Evolutionary conservation across 2,329 filamentous ascomycete genomes (phyloP).

Genomic region (Pseudocercospora musae): DNA sequence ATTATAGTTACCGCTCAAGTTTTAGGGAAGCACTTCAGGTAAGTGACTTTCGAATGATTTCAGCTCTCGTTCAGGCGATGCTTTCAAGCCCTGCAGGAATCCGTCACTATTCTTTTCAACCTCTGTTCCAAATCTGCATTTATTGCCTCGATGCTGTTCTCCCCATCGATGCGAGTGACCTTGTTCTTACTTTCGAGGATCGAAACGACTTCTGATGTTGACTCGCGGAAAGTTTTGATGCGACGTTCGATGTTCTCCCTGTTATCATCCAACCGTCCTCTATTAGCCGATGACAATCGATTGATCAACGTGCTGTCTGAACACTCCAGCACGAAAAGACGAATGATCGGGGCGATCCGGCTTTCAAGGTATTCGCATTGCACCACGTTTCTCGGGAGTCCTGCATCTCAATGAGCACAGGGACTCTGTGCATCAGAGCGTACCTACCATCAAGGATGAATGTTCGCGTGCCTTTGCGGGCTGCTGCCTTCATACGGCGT

Average conservation of each 20-base stretch:
- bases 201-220: neutral
- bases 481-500: neutral
- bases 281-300: neutral
- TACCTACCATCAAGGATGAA: neutral
- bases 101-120: too few relatives aligned
- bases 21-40: too few relatives aligned
- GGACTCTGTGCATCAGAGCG: neutral
- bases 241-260: neutral
- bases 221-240: neutral
- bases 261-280: neutral
- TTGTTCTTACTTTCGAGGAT: neutral
- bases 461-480: neutral
- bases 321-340: neutral
- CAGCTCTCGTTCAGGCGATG: too few relatives aligned
- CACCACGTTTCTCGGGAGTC: neutral
- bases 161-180: neutral
- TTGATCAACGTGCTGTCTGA: neutral
- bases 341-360: neutral
- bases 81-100: too few relatives aligned
- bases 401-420: neutral
- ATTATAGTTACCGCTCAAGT: too few relatives aligned
- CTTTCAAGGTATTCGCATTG: neutral
- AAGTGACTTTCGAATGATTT: too few relatives aligned
- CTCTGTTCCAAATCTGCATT: too few relatives aligned
- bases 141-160: neutral